These are phyloP conservation scores for Whalleya microplaca DNA, from an alignment of 2,329 filamentous ascomycete genomes.

Conservation along the genomic window DNA sequence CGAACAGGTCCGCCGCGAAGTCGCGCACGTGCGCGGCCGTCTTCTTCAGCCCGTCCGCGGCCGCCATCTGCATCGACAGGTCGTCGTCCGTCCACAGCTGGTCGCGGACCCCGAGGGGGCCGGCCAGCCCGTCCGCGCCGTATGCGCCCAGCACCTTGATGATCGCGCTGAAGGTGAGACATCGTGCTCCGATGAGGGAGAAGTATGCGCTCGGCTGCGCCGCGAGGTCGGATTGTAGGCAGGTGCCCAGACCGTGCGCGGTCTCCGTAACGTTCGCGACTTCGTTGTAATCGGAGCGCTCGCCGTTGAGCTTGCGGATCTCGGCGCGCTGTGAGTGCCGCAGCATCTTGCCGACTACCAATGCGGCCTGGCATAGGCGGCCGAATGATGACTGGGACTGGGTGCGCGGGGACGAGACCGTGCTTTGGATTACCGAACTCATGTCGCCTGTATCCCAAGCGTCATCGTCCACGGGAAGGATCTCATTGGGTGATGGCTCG, in stretches of 20 bases:
- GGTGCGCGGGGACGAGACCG: constrained; percentile 46
- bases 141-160: constrained; percentile 12
- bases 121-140: not conserved
- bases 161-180: constrained; percentile 14
- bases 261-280: constrained; percentile 24
- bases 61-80: constrained; percentile 10
- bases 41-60: constrained; percentile 11
- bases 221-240: constrained; percentile 11
- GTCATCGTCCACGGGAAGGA: constrained; percentile 43
- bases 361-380: constrained; percentile 48
- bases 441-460: constrained; percentile 47
- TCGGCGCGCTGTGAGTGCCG: constrained; percentile 12
- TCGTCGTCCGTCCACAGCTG: constrained; percentile 6
- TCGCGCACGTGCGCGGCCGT: constrained; percentile 12
- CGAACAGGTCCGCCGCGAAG: constrained; percentile 11
- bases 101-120: not conserved
- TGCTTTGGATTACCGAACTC: constrained; percentile 29
- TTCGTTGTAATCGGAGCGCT: constrained; percentile 21
- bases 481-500: constrained; percentile 33
- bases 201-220: constrained; percentile 13
- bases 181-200: constrained; percentile 9
- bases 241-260: constrained; percentile 11
- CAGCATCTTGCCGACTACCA: constrained; percentile 41
- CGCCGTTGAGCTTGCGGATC: constrained; percentile 6
- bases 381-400: constrained; percentile 54